These are phyloP conservation scores for Phycomyces blakesleeanus DNA, from an alignment of 192 early-diverging fungal genomes.

Conservation along the genomic window DNA sequence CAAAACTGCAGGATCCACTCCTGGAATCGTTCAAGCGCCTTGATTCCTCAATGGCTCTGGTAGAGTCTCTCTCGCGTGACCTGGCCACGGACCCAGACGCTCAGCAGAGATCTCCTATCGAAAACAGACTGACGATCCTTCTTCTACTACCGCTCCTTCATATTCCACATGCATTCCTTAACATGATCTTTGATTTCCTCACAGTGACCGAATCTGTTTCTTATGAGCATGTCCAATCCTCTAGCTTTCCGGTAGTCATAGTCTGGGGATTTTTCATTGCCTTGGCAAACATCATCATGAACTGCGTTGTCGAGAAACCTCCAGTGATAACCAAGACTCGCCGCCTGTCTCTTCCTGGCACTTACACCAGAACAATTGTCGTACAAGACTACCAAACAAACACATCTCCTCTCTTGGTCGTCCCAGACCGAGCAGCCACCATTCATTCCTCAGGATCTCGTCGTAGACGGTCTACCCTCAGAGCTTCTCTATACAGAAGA, in stretches of 20 bases:
- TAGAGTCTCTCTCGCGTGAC: constrained; percentile 32
- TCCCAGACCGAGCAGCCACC: too few relatives aligned
- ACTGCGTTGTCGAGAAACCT: neutral
- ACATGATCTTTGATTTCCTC: constrained; percentile 16
- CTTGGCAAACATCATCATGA: constrained; percentile 4
- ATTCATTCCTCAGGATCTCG: too few relatives aligned
- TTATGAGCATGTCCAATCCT: neutral
- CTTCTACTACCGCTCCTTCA: constrained; percentile 17
- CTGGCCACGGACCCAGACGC: constrained; percentile 8
- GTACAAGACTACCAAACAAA: neutral
- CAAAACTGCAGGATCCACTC: constrained; percentile 8
- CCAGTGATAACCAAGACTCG: neutral
- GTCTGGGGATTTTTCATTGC: constrained; percentile 12
- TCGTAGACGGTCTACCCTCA: neutral
- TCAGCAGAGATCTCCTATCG: neutral
- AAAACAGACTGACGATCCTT: constrained; percentile 5
- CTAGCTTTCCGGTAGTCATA: constrained; percentile 4
- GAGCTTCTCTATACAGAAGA: neutral
- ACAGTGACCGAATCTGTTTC: neutral
- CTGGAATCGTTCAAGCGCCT: constrained; percentile 27
- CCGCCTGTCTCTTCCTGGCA: constrained; percentile 11
- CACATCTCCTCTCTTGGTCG: neutral
- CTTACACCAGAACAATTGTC: neutral
- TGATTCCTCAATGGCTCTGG: constrained; percentile 26
- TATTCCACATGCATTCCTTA: constrained; percentile 16